Percentiles rank a stretch among this genome's conserved stretches.
phyloP scores from a whole-genome alignment of 208 protist species.

The Acanthamoeba quina region DNA sequence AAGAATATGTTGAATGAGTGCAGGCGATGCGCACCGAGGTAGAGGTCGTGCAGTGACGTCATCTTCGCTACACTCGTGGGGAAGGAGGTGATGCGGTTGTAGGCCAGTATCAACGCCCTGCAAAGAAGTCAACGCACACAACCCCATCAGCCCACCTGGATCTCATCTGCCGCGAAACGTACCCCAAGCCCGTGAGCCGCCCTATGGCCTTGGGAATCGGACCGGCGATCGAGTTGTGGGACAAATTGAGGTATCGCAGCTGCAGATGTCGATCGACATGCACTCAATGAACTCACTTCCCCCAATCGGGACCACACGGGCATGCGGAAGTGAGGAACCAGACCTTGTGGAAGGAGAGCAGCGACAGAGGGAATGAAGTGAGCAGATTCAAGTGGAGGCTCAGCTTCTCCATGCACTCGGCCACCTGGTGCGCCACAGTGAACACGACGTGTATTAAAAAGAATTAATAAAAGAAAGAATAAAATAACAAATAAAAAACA shows the following conservation, averaged over 20 bases:
- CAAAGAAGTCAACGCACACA: background rate
- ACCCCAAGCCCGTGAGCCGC: background rate
- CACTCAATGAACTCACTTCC: background rate
- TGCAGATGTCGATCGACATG: background rate
- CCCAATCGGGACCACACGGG: background rate
- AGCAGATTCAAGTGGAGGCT: constrained; percentile 14
- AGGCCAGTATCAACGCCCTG: constrained; percentile 27
- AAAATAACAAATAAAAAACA: background rate
- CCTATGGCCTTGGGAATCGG: background rate
- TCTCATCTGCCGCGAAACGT: too few species aligned
- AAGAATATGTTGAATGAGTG: background rate
- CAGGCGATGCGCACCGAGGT: background rate
- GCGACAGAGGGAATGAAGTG: background rate
- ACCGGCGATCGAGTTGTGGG: background rate
- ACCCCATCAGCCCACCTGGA: background rate
- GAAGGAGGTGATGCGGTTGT: constrained; percentile 34
- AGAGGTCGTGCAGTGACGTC: background rate
- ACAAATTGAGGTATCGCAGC: background rate
- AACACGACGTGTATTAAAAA: too few species aligned
- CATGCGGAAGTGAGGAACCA: background rate
- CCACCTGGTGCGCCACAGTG: background rate
- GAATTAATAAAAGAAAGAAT: too few species aligned
- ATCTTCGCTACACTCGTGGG: background rate
- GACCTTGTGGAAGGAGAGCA: constrained; percentile 37
- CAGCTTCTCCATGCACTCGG: background rate